phyloP scores from a whole-genome alignment of 2,329 filamentous ascomycete genomes.

The Penicillium glabrum region DNA sequence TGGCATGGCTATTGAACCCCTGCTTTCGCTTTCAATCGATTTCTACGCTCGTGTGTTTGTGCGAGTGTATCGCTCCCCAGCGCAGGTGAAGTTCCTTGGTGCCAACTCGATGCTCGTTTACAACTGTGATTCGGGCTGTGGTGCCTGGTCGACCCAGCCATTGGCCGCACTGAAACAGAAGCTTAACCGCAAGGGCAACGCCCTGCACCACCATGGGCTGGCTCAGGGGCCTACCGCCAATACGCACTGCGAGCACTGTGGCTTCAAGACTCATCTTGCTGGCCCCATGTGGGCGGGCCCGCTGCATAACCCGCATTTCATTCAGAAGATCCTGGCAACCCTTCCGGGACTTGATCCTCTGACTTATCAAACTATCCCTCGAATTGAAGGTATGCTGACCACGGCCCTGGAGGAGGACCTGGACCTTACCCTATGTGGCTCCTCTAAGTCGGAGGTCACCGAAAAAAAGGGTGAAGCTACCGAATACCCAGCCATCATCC shows the following conservation, averaged over 20 bases:
- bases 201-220: slow-evolving; percentile 76
- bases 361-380: slow-evolving; percentile 74
- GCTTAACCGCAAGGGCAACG: slow-evolving; percentile 67
- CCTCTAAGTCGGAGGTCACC: neutral
- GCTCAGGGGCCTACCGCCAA: slow-evolving; percentile 68
- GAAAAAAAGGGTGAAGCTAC: slow-evolving; percentile 13
- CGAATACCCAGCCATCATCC: slow-evolving; percentile 37
- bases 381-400: slow-evolving; percentile 88
- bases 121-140: slow-evolving; percentile 86
- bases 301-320: slow-evolving; percentile 80
- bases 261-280: slow-evolving; percentile 78
- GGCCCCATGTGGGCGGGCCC: slow-evolving; percentile 95
- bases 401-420: slow-evolving; percentile 78
- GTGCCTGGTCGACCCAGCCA: slow-evolving; percentile 83
- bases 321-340: slow-evolving; percentile 73
- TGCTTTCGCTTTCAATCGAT: slow-evolving; percentile 91
- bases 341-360: slow-evolving; percentile 66
- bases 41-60: slow-evolving; percentile 93
- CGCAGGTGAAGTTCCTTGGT: slow-evolving; percentile 84
- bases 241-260: slow-evolving; percentile 76
- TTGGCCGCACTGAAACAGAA: slow-evolving; percentile 68
- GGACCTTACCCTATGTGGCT: slow-evolving; percentile 19
- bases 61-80: slow-evolving; percentile 73
- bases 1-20: slow-evolving; percentile 82
- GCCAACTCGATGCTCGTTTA: slow-evolving; percentile 93